Conservation (phyloP, 148 eudicot species). For the Arbutus unedo region DNA sequence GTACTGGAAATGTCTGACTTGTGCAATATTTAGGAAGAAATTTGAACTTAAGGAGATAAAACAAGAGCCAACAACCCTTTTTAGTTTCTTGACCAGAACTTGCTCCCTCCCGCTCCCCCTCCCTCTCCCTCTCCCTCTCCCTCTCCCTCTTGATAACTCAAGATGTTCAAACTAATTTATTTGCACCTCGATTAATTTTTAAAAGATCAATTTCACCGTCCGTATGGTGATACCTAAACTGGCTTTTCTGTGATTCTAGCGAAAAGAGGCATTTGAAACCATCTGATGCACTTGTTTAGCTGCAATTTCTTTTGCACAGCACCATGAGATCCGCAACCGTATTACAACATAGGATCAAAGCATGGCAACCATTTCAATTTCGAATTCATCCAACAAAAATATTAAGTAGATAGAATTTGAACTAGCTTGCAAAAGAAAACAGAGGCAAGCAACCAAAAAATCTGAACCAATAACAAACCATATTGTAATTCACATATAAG, state of each 20-base stretch:
- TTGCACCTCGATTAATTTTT: neutral
- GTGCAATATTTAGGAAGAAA: too few relatives aligned
- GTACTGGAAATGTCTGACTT: too few relatives aligned
- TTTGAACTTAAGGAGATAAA: too few relatives aligned
- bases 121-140: too few relatives aligned
- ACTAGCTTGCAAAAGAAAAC: neutral
- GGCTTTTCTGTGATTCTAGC: neutral
- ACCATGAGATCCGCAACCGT: neutral
- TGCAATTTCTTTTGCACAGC: neutral
- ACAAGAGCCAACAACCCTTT: too few relatives aligned
- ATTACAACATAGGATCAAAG: neutral
- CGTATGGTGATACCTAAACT: neutral
- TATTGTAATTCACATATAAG: neutral
- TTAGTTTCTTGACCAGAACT: too few relatives aligned
- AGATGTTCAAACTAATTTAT: neutral
- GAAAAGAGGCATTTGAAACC: neutral
- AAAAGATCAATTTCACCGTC: neutral
- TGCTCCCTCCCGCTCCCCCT: too few relatives aligned
- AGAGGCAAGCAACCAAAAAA: neutral
- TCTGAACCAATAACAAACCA: neutral
- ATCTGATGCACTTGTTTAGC: neutral
- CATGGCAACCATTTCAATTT: neutral
- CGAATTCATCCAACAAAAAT: too few relatives aligned
- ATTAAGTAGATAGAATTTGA: too few relatives aligned
- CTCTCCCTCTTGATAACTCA: neutral